Conservation (phyloP, 2,329 filamentous ascomycete genomes). For the Neonectria coccinea region DNA sequence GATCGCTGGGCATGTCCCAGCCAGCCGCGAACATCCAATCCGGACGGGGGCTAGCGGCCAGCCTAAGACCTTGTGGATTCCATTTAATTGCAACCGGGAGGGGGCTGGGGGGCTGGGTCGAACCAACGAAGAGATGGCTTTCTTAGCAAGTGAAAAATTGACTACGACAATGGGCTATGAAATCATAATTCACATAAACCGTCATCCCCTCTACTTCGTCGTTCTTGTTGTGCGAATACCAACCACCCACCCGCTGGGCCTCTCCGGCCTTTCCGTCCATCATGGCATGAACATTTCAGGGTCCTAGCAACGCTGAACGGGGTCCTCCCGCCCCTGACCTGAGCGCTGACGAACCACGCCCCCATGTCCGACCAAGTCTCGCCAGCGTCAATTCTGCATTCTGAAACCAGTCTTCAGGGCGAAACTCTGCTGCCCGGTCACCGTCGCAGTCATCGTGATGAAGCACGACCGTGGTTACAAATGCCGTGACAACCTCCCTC, state of each 20-base stretch:
- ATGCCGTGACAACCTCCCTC: background rate
- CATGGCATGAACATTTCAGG: constrained; percentile 18
- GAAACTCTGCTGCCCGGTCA: constrained; percentile 9
- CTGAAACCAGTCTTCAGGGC: constrained; percentile 20
- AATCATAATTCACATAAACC: no score
- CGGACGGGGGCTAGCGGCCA: constrained; percentile 26
- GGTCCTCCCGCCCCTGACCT: constrained; percentile 12
- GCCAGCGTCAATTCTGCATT: constrained; percentile 10
- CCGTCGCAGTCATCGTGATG: background rate
- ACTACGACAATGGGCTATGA: no score
- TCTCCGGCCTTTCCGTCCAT: background rate
- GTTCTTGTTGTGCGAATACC: no score
- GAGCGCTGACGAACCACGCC: constrained; percentile 6
- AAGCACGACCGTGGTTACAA: background rate
- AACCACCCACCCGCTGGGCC: background rate
- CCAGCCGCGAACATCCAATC: constrained; percentile 11
- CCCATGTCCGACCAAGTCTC: constrained; percentile 2
- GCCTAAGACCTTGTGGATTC: constrained; percentile 39
- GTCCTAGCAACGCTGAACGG: constrained; percentile 6
- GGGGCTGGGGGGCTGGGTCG: constrained; percentile 19
- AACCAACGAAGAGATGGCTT: constrained; percentile 1
- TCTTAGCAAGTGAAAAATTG: no score
- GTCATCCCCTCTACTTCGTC: no score
- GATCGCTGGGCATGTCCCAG: background rate
- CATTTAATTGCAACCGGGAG: constrained; percentile 15